These are phyloP conservation scores for Scopulariopsis brevicaulis DNA, from an alignment of 2,329 filamentous ascomycete species.

Conservation along the genomic window DNA sequence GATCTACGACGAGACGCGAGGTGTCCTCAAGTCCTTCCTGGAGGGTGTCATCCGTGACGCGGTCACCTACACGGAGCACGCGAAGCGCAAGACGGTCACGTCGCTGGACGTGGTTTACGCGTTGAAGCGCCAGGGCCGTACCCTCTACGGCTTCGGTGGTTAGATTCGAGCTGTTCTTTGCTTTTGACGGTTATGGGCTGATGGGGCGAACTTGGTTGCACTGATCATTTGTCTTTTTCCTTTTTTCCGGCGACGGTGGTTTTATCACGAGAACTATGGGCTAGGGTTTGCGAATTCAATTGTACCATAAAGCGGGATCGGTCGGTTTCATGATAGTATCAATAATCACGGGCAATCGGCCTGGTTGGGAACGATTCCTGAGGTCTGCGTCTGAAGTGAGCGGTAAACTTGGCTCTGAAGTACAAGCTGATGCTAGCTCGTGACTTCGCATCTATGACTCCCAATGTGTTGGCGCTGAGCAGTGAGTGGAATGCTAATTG, in stretches of 20 bases:
- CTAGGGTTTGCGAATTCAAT: conserved; percentile 27
- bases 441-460: not conserved
- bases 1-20: conserved; percentile 72
- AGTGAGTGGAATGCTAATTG: no score
- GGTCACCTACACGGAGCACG: conserved; percentile 70
- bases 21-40: conserved; percentile 69
- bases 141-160: conserved; percentile 84
- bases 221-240: conserved; percentile 8
- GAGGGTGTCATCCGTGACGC: conserved; percentile 67
- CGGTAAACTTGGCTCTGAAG: not conserved
- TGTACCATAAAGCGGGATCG: conserved; percentile 29
- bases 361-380: not conserved
- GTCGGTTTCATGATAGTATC: conserved; percentile 18
- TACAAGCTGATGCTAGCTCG: not conserved
- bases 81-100: conserved; percentile 72
- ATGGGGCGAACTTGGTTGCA: conserved; percentile 5
- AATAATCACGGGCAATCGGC: not conserved
- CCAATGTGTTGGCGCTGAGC: not conserved
- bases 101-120: conserved; percentile 58
- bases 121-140: conserved; percentile 59
- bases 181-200: conserved; percentile 11
- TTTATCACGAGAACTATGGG: conserved; percentile 22
- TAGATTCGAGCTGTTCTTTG: conserved; percentile 31
- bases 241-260: conserved; percentile 5
- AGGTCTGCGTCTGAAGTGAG: not conserved